A percentile compares a stretch with the other conserved stretches of the same genome.
phyloP scores from a whole-genome alignment of 1,284 basidiomycete species.

The Peniophora sp. region DNA sequence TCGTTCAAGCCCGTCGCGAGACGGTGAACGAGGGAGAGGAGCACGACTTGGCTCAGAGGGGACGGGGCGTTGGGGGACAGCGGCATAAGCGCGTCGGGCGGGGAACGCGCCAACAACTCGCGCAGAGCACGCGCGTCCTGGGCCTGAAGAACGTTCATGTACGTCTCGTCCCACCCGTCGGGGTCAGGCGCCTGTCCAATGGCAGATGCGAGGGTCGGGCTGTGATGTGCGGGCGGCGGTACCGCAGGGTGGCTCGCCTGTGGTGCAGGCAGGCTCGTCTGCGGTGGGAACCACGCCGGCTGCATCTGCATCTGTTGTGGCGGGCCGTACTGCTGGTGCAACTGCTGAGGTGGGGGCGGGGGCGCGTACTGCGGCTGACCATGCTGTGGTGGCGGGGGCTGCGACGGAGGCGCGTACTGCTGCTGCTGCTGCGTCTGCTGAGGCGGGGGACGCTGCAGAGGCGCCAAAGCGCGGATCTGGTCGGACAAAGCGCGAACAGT shows the following conservation, averaged over 20 bases:
- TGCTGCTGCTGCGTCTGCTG: constrained; percentile 8
- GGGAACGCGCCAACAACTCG: constrained; percentile 62
- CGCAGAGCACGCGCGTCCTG: constrained; percentile 67
- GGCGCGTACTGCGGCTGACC: neutral
- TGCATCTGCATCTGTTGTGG: constrained; percentile 34
- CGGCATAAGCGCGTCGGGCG: constrained; percentile 73
- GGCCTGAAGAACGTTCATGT: constrained; percentile 60
- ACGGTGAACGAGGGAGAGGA: constrained; percentile 75
- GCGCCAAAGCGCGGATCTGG: constrained; percentile 40
- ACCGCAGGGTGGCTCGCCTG: constrained; percentile 69
- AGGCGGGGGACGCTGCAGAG: constrained; percentile 11
- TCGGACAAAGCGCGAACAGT: constrained; percentile 64
- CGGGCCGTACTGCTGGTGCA: constrained; percentile 15
- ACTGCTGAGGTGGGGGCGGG: constrained; percentile 1
- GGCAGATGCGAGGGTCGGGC: constrained; percentile 28
- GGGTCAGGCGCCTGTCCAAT: constrained; percentile 25
- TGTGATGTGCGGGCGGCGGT: constrained; percentile 52
- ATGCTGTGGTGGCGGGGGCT: neutral
- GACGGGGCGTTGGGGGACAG: constrained; percentile 42
- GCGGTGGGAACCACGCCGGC: constrained; percentile 43
- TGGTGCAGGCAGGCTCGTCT: constrained; percentile 53
- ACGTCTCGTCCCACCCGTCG: constrained; percentile 80
- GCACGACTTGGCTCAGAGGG: constrained; percentile 72
- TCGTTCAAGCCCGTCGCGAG: constrained; percentile 66
- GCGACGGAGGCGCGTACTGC: neutral